phyloP scores from a whole-genome alignment of 805 yeast genomes.

The Candida ovalis region DNA sequence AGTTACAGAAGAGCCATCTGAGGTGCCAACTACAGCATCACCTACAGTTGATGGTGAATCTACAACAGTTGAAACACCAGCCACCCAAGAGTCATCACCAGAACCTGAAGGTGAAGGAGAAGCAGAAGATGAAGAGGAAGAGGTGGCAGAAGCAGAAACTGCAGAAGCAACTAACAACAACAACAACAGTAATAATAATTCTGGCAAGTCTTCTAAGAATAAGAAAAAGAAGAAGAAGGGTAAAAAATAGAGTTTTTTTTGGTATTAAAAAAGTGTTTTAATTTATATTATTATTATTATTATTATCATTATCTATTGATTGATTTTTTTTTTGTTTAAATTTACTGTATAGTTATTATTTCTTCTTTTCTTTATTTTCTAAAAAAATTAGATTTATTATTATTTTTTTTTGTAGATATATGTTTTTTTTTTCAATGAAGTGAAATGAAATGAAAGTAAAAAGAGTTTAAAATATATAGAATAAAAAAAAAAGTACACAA shows the following conservation, averaged over 20 bases:
- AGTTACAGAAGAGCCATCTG: conserved; percentile 2
- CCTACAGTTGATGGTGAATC: background rate
- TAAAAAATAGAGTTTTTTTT: conserved; percentile 16
- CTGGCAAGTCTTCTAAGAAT: conserved; percentile 4
- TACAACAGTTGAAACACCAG: conserved; percentile 1
- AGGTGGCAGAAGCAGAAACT: no score
- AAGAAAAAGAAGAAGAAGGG: conserved; percentile 33
- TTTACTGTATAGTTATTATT: no score
- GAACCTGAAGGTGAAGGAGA: conserved; percentile 3
- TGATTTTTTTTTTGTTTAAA: no score
- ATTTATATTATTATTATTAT: background rate
- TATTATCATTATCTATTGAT: no score
- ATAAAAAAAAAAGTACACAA: background rate
- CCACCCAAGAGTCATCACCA: background rate
- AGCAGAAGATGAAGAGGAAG: conserved; percentile 4
- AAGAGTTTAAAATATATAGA: no score
- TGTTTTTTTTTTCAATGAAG: no score
- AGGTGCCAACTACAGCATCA: conserved; percentile 1
- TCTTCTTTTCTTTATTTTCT: no score
- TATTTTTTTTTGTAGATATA: no score
- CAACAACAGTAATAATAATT: background rate
- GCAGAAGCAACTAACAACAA: conserved; percentile 1
- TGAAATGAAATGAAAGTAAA: no score
- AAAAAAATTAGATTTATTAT: no score
- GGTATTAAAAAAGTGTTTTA: background rate